phyloP scores from a whole-genome alignment of 768 basidiomycete species.

The Auricularia heimuer region DNA sequence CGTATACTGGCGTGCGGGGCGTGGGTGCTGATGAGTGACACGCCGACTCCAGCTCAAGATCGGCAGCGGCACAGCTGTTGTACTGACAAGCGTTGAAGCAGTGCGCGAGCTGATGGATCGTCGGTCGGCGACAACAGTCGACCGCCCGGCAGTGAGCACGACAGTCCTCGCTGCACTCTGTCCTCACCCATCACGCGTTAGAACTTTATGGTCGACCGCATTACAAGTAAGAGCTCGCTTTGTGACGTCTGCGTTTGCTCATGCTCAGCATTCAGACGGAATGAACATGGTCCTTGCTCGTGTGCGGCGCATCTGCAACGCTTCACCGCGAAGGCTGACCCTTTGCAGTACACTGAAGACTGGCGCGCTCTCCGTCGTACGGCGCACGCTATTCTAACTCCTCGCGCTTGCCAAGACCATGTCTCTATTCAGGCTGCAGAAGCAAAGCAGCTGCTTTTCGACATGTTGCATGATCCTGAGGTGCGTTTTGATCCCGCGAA shows the following conservation, averaged over 20 bases:
- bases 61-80: conserved; percentile 15
- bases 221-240: conserved; percentile 7
- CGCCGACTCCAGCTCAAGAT: conserved; percentile 14
- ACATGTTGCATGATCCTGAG: conserved; percentile 20
- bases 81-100: conserved; percentile 14
- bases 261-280: neutral
- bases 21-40: conserved; percentile 6
- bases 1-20: neutral
- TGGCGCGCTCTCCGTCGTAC: conserved; percentile 12
- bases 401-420: conserved; percentile 12
- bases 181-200: neutral
- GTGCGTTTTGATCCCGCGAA: conserved; percentile 9
- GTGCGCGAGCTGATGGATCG: conserved; percentile 22
- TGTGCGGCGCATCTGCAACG: neutral
- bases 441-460: conserved; percentile 21
- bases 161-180: too few relatives aligned
- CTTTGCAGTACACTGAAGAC: neutral
- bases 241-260: too few relatives aligned
- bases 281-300: conserved; percentile 12
- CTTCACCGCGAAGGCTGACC: neutral
- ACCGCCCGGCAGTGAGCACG: conserved; percentile 14
- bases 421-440: conserved; percentile 22
- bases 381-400: conserved; percentile 12
- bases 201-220: conserved; percentile 13
- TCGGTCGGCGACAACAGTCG: conserved; percentile 15